These are phyloP conservation scores for Candida alai DNA, from an alignment of 805 yeast species.

Conservation along the genomic window DNA sequence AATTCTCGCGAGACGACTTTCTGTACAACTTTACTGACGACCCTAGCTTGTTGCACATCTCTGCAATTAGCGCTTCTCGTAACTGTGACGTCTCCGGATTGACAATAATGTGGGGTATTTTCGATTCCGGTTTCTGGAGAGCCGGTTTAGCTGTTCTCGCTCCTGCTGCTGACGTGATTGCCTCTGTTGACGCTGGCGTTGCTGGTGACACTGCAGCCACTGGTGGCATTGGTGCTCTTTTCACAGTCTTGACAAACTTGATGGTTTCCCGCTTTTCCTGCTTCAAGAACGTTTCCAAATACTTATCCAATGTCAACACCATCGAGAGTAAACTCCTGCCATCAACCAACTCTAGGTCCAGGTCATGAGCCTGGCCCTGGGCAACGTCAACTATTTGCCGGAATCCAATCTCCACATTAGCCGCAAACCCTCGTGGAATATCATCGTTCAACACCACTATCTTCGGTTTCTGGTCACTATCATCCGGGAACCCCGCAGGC, in stretches of 20 bases:
- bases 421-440: constrained; percentile 65
- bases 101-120: constrained; percentile 1
- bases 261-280: constrained; percentile 59
- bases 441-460: constrained; percentile 60
- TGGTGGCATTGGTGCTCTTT: constrained; percentile 7
- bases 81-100: constrained; percentile 7
- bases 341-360: constrained; percentile 31
- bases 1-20: constrained; percentile 16
- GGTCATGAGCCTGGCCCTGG: constrained; percentile 16
- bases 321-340: constrained; percentile 54
- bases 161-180: constrained; percentile 5
- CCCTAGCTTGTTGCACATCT: constrained; percentile 27
- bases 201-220: constrained; percentile 6
- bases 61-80: constrained; percentile 20
- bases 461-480: constrained; percentile 34
- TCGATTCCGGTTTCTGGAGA: not conserved
- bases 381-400: constrained; percentile 36
- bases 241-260: constrained; percentile 47
- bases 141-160: constrained; percentile 1
- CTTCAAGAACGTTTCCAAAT: constrained; percentile 55
- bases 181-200: constrained; percentile 6
- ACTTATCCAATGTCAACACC: constrained; percentile 50
- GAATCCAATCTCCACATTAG: constrained; percentile 67
- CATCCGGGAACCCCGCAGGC: constrained; percentile 53
- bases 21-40: constrained; percentile 23